These are phyloP conservation scores for Xylaria scruposa DNA, from an alignment of 495 filamentous ascomycete species.

Conservation along the genomic window DNA sequence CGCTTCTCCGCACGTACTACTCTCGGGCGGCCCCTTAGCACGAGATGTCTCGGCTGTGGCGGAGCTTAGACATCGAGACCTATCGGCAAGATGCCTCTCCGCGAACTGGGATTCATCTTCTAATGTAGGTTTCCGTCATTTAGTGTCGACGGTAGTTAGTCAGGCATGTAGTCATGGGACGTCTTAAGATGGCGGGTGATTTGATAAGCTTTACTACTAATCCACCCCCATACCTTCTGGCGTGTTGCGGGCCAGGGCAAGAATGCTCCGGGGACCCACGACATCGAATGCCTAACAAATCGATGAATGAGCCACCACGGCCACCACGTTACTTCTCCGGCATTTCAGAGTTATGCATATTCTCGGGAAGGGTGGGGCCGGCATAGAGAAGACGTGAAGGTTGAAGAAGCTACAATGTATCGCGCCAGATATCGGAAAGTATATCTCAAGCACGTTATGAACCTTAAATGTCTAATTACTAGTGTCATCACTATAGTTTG, in stretches of 20 bases:
- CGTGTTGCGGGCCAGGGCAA: not conserved
- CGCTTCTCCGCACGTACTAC: conserved; percentile 14
- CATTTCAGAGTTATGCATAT: not conserved
- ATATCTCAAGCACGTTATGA: not conserved
- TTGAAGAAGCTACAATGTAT: not conserved
- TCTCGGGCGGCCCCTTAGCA: not conserved
- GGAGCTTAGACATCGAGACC: conserved; percentile 8
- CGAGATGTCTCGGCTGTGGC: conserved; percentile 11
- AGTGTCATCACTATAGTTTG: not conserved
- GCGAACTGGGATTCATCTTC: not conserved
- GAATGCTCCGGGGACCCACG: not conserved
- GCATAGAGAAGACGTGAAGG: not conserved
- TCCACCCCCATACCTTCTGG: not conserved
- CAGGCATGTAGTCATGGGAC: not conserved
- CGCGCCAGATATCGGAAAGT: not conserved
- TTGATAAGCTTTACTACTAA: not conserved
- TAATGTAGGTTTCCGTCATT: not conserved
- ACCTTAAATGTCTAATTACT: not conserved
- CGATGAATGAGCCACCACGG: not conserved
- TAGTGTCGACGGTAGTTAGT: not conserved
- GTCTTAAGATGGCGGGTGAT: not conserved
- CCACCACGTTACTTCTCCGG: not conserved
- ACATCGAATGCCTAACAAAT: not conserved
- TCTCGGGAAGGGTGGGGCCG: not conserved
- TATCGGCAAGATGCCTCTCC: not conserved